Evolutionary conservation across 495 filamentous ascomycete species (phyloP), one percentile per base, ranked within the genome.

Genomic region (Aspergillus wentii): DNA sequence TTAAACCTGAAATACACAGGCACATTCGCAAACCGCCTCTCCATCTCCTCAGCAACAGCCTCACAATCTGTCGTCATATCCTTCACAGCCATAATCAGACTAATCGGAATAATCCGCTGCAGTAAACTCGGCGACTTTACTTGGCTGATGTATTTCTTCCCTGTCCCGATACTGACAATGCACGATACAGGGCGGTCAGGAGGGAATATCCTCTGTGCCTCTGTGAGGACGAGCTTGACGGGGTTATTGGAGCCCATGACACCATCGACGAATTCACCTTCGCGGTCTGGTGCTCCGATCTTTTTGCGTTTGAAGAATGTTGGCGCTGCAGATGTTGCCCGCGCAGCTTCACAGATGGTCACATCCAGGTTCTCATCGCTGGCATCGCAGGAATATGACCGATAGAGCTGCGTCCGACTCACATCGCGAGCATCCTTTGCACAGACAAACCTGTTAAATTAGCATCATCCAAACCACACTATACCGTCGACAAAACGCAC

Each of bases 291-390:
- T 5, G 11, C 10, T 4, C 14, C 5, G 4, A 29, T 29, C 5
- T 29, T 4, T n/a, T 6, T 5, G 10, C 26, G 57, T 43, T 68
- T 66, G 56, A 75, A 76, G 26, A 54, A 61, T 6, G 44, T 52
- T 5, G 68, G 70, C 8, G 68, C 59, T 4, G 73, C 71, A 10
- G 71, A 58, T 2, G 75, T 69, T 15, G 71, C 69, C 8, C 72
- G 61, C n/a, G 64, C 66, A 2, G 63, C 69, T 60, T 77, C 64
- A 71, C 69, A 75, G 4, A 57, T 39, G 8, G 9, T 30, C 23
- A 30, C 21, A 11, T 39, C 26, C 13, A 4, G 25, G 3, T 30
- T 4, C 10, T n/a, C 26, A 5, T 29, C 26, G 26, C 4, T 5
- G 11, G 10, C 11, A n/a, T 4, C 4, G 4, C 10, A n/a, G 4